These are phyloP conservation scores for Brassica nigra DNA, from an alignment of 345 rosid genomes.

Conservation along the genomic window DNA sequence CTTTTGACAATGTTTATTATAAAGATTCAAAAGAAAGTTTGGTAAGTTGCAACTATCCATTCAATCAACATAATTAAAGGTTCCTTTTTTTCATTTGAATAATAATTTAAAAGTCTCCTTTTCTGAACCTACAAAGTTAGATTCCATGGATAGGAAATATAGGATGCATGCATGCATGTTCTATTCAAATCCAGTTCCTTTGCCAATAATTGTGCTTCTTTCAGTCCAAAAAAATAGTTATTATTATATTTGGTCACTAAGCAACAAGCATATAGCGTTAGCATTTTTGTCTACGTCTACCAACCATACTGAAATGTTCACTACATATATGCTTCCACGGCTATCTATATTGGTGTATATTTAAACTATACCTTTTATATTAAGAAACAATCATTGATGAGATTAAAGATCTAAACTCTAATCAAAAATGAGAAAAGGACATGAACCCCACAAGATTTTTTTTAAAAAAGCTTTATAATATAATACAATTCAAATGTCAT, in stretches of 20 bases:
- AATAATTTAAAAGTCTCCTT: slow-evolving; percentile 25
- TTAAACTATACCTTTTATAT: not conserved
- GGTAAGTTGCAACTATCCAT: not conserved
- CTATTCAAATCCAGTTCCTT: slow-evolving; percentile 27
- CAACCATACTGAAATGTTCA: slow-evolving; percentile 15
- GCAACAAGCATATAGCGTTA: not conserved
- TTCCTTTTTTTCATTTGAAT: not conserved
- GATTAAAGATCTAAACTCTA: not conserved
- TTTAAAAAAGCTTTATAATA: not conserved
- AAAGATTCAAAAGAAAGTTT: not conserved
- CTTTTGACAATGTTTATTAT: not conserved
- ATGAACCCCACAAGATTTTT: slow-evolving; percentile 6
- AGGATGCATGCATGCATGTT: slow-evolving; percentile 34
- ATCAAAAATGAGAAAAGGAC: slow-evolving; percentile 13
- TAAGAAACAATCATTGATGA: not conserved
- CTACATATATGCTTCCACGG: slow-evolving; percentile 2
- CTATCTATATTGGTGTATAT: slow-evolving; percentile 28
- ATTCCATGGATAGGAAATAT: slow-evolving; percentile 37
- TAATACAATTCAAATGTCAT: not conserved
- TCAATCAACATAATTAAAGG: not conserved
- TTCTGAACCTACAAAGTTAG: slow-evolving; percentile 41
- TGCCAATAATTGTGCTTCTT: slow-evolving; percentile 33
- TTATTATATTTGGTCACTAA: slow-evolving; percentile 10
- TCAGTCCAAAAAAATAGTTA: slow-evolving; percentile 12
- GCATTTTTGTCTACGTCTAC: slow-evolving; percentile 34